Evolutionary conservation across 805 yeast genomes (phyloP), one percentile per base, ranked within the genome.

Genomic region (Ogataea ramenticola): DNA sequence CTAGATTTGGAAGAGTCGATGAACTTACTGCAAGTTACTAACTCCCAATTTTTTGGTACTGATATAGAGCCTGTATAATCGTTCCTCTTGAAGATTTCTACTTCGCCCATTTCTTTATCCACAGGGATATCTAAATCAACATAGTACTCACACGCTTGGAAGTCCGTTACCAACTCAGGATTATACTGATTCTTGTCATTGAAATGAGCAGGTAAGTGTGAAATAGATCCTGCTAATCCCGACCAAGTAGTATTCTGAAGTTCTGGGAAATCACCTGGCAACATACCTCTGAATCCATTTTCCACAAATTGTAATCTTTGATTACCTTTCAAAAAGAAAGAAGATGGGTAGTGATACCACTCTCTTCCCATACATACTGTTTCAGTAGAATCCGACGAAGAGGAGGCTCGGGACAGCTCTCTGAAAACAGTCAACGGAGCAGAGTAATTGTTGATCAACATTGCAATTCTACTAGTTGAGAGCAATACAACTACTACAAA

Each of bases 261-360:
- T 24, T 64, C 95, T 4, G 59, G 55, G 56, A 90, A 91, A 54
- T 87, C 93, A 3, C 95, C 95, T 0, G 98, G 98, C 31, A 91
- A 66, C 48, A 90, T 66, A 0, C 97, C 97, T 58, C 82, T 77
- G 62, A 90, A 91, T 1, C 91, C 93, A 45, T 88, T 80, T 44
- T 71, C 67, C 10, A 86, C 77, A 60, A 87, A 91, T 53, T 69
- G 68, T 21, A 88, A 65, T 50, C 96, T 66, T 53, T 72, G 72
- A 45, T 77, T 67, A 4, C 75, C 72, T 3, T 86, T 81, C 21
- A 91, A 65, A 57, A 90, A 87, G 58, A 89, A 86, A 0, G 96
- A 89, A 1, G 86, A 80, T 10, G 98, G 96, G 62, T 69, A 90
- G 57, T 91, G 85, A 56, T 87, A 88, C 97, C 97, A 90, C 65